These are phyloP conservation scores for Aspergillus awamori DNA, from an alignment of 2,329 filamentous ascomycete species.

Conservation along the genomic window DNA sequence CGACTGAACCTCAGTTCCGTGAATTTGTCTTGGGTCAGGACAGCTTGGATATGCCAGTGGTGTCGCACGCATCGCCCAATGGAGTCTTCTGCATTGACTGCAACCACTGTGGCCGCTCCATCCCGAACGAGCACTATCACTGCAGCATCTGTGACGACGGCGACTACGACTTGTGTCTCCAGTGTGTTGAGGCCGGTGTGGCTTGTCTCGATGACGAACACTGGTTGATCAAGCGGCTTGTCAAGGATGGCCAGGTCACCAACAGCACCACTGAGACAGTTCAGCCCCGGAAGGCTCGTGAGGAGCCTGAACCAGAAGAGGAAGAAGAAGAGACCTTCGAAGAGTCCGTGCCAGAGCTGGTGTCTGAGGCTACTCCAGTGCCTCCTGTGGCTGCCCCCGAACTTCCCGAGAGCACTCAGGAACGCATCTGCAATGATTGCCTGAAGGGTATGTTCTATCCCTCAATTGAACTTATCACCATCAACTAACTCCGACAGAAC, in stretches of 20 bases:
- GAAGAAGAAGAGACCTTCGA: constrained; percentile 21
- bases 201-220: constrained; percentile 79
- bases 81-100: constrained; percentile 82
- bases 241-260: constrained; percentile 75
- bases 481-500: constrained; percentile 53
- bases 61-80: constrained; percentile 37
- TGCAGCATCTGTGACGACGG: constrained; percentile 91
- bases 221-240: constrained; percentile 90
- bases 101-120: constrained; percentile 80
- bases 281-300: constrained; percentile 61
- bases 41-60: constrained; percentile 34
- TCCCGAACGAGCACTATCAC: constrained; percentile 85
- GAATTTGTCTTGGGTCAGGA: constrained; percentile 34
- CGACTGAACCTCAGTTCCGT: constrained; percentile 25
- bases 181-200: constrained; percentile 74
- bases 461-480: background rate
- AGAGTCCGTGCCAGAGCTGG: constrained; percentile 27
- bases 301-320: constrained; percentile 26
- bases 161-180: constrained; percentile 88
- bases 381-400: background rate
- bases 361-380: constrained; percentile 7
- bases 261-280: constrained; percentile 85
- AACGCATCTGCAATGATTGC: constrained; percentile 66
- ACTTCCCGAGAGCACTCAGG: constrained; percentile 12
- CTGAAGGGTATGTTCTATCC: constrained; percentile 56